Evolutionary conservation across 768 basidiomycete species (phyloP).

Genomic region (Suillus fuscotomentosus): DNA sequence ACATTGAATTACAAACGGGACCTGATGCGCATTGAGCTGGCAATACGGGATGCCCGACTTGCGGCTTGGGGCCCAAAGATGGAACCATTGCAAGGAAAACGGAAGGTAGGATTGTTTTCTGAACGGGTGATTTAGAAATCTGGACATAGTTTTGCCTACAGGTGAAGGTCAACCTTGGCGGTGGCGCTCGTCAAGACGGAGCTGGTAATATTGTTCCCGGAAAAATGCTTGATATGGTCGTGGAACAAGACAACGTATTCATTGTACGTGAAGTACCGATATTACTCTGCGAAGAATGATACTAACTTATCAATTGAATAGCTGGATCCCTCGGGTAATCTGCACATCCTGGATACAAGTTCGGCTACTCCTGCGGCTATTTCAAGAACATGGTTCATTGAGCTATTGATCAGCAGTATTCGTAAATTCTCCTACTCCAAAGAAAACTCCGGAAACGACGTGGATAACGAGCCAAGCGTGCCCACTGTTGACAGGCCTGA

Average conservation of each 20-base stretch:
- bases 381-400: constrained; percentile 68
- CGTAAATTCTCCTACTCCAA: constrained; percentile 14
- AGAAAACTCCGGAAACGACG: constrained; percentile 17
- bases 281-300: background rate
- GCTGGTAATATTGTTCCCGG: constrained; percentile 50
- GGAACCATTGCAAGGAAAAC: constrained; percentile 56
- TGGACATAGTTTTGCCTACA: constrained; percentile 24
- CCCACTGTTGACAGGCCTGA: constrained; percentile 44
- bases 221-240: constrained; percentile 75
- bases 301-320: constrained; percentile 23
- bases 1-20: constrained; percentile 75
- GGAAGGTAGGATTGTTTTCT: constrained; percentile 52
- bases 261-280: constrained; percentile 43
- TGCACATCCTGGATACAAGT: constrained; percentile 57
- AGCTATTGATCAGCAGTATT: constrained; percentile 33
- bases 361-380: constrained; percentile 59
- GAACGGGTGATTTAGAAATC: background rate
- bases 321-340: constrained; percentile 60
- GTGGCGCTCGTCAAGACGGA: constrained; percentile 47
- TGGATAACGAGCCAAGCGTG: constrained; percentile 22
- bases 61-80: constrained; percentile 85
- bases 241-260: constrained; percentile 73
- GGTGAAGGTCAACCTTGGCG: constrained; percentile 74
- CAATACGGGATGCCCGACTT: constrained; percentile 58
- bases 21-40: constrained; percentile 60